Evolutionary conservation across 2,329 filamentous ascomycete genomes (phyloP).

Genomic region (Diaporthe sp.): DNA sequence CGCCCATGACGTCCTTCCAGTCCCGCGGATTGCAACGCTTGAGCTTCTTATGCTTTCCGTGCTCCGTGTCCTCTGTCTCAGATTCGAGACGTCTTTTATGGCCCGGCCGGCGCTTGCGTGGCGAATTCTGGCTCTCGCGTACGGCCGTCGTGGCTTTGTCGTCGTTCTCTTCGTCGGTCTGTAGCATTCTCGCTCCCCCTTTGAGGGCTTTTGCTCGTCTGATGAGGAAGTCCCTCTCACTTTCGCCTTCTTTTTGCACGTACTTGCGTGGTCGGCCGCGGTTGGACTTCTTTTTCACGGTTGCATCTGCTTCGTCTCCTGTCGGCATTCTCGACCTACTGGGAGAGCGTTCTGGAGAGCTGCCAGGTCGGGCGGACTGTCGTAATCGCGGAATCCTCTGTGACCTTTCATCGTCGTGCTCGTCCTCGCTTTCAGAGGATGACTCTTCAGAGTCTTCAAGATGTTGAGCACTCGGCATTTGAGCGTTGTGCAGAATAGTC

Average conservation of each 20-base stretch:
- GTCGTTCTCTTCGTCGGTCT: constrained; percentile 43
- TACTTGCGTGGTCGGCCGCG: constrained; percentile 43
- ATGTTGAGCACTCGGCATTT: constrained; percentile 63
- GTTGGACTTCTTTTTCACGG: constrained; percentile 31
- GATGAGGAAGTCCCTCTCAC: constrained; percentile 53
- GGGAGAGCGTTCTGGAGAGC: constrained; percentile 11
- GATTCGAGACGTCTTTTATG: constrained; percentile 42
- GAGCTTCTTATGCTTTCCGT: constrained; percentile 40
- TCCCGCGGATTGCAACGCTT: constrained; percentile 69
- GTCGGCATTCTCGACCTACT: constrained; percentile 2
- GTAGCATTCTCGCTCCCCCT: constrained; percentile 56
- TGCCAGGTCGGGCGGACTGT: background rate
- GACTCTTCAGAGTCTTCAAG: constrained; percentile 48
- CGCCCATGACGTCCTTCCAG: constrained; percentile 88
- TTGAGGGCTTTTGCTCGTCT: constrained; percentile 52
- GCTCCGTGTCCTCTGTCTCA: constrained; percentile 44
- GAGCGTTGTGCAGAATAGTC: constrained; percentile 76
- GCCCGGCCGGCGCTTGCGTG: constrained; percentile 42
- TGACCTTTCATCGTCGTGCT: background rate
- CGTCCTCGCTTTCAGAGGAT: constrained; percentile 40
- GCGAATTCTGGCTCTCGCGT: constrained; percentile 42
- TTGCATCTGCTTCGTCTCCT: background rate
- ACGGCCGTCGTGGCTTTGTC: constrained; percentile 45
- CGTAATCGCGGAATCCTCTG: constrained; percentile 7
- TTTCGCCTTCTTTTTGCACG: constrained; percentile 47